Evolutionary conservation across 1,284 basidiomycete genomes (phyloP), one percentile per base, ranked within the genome.

Genomic region (Porodaedalea pini): DNA sequence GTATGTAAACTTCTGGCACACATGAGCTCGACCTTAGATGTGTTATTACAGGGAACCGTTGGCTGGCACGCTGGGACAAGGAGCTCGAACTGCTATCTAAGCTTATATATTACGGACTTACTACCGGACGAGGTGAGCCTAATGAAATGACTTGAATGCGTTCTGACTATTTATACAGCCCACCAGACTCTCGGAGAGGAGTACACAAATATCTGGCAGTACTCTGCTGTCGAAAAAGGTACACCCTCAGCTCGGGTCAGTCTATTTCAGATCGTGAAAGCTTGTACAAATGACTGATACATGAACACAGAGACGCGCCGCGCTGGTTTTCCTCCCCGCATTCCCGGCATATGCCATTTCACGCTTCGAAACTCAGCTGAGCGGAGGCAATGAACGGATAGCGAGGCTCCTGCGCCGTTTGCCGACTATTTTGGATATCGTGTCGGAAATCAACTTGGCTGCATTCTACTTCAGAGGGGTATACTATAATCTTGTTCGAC

Each of bases 141-240:
- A 51, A 45, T 51, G 39, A 61, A 48, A 62, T 59, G 58, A 41
- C n/a, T 34, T 4, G 2, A n/a, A 52, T 3, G 13, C 13, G 10
- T 31, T 36, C 37, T 48, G 1, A 48, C 49, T 8, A 11, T 49
- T 41, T 31, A 19, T 44, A 31, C 65, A 88, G 92, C 86, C 2
- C 79, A 77, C 2, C 92, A 93, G 70, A 93, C 90, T 2, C 76
- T 95, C 0, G 92, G 92, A 13, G 92, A 96, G 70, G 92, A 96
- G 68, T 96, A 96, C 67, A 94, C 92, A 0, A 90, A 91, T 65
- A 87, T 91, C 31, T 88, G 91, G 81, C 82, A 87, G 54, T 82
- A 84, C 57, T 83, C 85, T 11, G 67, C 71, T 15, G 70, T 67
- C 43, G 68, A 68, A 10, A 62, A 67, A 10, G 66, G 69, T 13